phyloP scores from a whole-genome alignment of 306 rosid species.

The Vigna hirtella region DNA sequence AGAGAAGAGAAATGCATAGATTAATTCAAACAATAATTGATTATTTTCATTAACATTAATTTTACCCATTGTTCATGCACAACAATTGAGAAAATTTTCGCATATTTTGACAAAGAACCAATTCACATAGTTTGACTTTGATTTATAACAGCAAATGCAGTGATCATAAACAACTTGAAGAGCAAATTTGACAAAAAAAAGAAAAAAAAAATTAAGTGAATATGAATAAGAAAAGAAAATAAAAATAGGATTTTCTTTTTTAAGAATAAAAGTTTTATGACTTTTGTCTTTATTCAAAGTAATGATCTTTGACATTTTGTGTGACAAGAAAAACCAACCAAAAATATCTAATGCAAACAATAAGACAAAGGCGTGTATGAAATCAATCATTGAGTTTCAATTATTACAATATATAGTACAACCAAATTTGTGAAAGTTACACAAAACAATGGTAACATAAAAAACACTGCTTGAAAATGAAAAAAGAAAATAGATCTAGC shows the following conservation, averaged over 20 bases:
- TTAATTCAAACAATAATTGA: no score
- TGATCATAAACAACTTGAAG: no score
- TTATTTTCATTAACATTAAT: not conserved
- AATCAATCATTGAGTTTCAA: not conserved
- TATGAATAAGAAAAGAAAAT: no score
- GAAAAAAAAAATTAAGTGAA: no score
- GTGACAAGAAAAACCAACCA: not conserved
- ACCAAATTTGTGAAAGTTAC: not conserved
- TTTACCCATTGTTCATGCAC: not conserved
- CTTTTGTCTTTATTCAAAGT: not conserved
- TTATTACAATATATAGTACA: not conserved
- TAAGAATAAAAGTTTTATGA: no score
- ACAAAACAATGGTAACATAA: not conserved
- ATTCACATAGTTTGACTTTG: not conserved
- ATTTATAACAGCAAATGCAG: not conserved
- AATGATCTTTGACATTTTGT: not conserved
- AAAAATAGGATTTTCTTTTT: no score
- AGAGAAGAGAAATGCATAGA: not conserved
- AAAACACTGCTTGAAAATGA: not conserved
- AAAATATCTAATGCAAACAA: not conserved
- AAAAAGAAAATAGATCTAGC: constrained; percentile 6
- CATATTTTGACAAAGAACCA: not conserved
- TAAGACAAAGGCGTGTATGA: not conserved
- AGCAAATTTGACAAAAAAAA: no score
- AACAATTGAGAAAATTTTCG: not conserved